Conservation (phyloP, 192 early-diverging fungal genomes). For the Backusella luteola region DNA sequence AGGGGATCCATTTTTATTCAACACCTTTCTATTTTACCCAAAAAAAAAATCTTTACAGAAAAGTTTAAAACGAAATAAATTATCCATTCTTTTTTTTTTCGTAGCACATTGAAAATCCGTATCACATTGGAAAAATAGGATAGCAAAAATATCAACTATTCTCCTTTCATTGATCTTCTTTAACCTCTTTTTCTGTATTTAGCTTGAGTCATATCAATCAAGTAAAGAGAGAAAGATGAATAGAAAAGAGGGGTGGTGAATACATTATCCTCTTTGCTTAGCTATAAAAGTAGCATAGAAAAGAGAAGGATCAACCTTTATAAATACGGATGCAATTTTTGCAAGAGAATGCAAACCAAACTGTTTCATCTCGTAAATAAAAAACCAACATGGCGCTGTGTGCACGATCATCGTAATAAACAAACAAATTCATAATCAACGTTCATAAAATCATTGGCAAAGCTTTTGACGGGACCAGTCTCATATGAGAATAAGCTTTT, state of each 20-base stretch:
- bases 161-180: neutral
- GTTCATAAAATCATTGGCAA: too few relatives aligned
- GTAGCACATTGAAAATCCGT: conserved; percentile 3
- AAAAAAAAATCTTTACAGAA: neutral
- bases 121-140: neutral
- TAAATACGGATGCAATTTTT: neutral
- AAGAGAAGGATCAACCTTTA: neutral
- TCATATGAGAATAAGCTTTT: too few relatives aligned
- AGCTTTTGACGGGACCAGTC: too few relatives aligned
- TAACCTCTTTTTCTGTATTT: neutral
- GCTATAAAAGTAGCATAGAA: neutral
- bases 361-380: neutral
- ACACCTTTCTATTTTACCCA: too few relatives aligned
- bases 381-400: neutral
- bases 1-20: too few relatives aligned
- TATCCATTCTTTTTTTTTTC: neutral
- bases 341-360: neutral
- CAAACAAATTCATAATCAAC: too few relatives aligned
- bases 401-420: too few relatives aligned
- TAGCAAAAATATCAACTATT: neutral
- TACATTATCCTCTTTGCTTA: too few relatives aligned
- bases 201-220: neutral
- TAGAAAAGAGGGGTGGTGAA: too few relatives aligned
- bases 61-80: neutral
- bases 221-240: neutral